Evolutionary conservation across 495 filamentous ascomycete species (phyloP).

Genomic region (Penicillium tannophilum): DNA sequence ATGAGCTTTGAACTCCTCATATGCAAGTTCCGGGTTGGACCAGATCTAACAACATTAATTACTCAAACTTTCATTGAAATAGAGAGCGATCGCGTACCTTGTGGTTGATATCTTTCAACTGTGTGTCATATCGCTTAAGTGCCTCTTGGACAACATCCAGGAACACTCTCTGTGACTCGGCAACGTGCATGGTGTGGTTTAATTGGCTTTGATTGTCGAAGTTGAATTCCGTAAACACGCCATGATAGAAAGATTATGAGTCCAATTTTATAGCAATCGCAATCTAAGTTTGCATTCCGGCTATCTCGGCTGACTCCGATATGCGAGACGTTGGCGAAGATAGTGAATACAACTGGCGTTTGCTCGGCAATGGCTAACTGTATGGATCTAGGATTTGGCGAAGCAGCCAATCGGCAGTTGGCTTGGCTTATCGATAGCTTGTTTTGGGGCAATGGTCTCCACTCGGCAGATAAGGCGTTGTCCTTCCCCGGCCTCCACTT

Average conservation of each 20-base stretch:
- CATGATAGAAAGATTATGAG: background rate
- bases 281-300: background rate
- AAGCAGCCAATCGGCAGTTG: conserved; percentile 3
- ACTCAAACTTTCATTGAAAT: background rate
- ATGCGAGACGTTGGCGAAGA: background rate
- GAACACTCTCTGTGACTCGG: conserved; percentile 28
- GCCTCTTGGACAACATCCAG: conserved; percentile 33
- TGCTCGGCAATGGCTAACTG: conserved; percentile 12
- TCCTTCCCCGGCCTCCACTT: conserved; percentile 17
- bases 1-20: conserved; percentile 56
- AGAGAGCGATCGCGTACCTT: conserved; percentile 31
- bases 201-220: conserved; percentile 7
- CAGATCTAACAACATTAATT: conserved; percentile 34
- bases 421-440: background rate
- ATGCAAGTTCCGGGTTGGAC: conserved; percentile 57
- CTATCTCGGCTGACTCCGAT: background rate
- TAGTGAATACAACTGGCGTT: background rate
- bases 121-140: conserved; percentile 32
- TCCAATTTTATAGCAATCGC: background rate
- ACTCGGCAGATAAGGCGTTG: conserved; percentile 19
- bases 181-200: conserved; percentile 27
- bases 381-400: background rate
- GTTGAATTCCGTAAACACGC: background rate
- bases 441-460: conserved; percentile 3
- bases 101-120: conserved; percentile 49